Percentiles rank a stretch among this genome's conserved stretches.
Conservation (phyloP, 345 rosid species). For the Conringia planisiliqua region DNA sequence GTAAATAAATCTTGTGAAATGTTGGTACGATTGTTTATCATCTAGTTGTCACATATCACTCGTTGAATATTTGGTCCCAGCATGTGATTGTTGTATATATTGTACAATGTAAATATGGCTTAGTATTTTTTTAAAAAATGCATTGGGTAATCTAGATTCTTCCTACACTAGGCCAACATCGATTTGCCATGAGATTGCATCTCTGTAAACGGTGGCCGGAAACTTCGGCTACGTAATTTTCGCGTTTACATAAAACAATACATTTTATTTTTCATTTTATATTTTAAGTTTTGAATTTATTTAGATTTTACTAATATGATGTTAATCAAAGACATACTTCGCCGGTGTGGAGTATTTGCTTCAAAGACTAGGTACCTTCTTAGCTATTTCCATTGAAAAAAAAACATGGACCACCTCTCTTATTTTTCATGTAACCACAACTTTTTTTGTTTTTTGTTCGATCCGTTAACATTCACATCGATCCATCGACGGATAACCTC, state of each 20-base stretch:
- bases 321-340: not conserved
- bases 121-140: not conserved
- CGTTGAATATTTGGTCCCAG: slow-evolving; percentile 14
- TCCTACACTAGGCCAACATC: slow-evolving; percentile 4
- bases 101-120: slow-evolving; percentile 2
- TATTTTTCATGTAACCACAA: slow-evolving; percentile 1
- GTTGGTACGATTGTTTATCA: slow-evolving; percentile 24
- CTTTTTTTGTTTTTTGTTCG: not conserved
- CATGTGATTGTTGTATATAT: slow-evolving; percentile 17
- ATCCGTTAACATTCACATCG: slow-evolving; percentile 16
- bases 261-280: not conserved
- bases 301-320: not conserved
- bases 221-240: not conserved
- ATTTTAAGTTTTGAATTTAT: not conserved
- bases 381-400: not conserved
- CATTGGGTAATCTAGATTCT: slow-evolving; percentile 8
- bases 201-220: not conserved
- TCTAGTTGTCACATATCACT: slow-evolving; percentile 23
- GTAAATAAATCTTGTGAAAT: slow-evolving; percentile 14
- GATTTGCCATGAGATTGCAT: not conserved
- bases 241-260: not conserved
- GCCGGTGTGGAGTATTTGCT: slow-evolving; percentile 11
- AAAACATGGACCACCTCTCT: slow-evolving; percentile 18
- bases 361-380: slow-evolving; percentile 20
- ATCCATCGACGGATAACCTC: slow-evolving; percentile 18